These are phyloP conservation scores for Trichoderma reesei DNA, from an alignment of 495 filamentous ascomycete species.

Conservation along the genomic window DNA sequence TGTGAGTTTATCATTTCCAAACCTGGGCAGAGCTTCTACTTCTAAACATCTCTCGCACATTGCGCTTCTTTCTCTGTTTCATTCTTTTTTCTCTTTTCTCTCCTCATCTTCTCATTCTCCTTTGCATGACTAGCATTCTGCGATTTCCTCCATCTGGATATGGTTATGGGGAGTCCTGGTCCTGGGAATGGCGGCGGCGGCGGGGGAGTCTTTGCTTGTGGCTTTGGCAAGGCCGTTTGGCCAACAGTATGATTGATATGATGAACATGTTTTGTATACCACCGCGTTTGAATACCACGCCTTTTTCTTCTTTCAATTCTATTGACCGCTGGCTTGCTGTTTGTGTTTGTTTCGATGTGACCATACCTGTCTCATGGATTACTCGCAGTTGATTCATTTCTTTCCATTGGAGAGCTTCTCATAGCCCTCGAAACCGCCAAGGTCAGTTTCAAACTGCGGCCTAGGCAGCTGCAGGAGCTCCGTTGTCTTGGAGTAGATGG, in stretches of 20 bases:
- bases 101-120: not conserved
- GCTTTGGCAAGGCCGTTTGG: not conserved
- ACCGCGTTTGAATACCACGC: constrained; percentile 7
- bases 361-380: constrained; percentile 15
- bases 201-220: not conserved
- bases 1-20: constrained; percentile 66
- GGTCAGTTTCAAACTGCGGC: constrained; percentile 50
- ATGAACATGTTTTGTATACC: constrained; percentile 2
- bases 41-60: constrained; percentile 16
- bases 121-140: not conserved
- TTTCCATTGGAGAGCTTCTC: constrained; percentile 19
- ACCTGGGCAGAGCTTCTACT: constrained; percentile 36
- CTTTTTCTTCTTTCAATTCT: not conserved
- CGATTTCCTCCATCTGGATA: not conserved
- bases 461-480: constrained; percentile 70
- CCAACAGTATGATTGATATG: constrained; percentile 8
- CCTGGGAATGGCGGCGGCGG: not conserved
- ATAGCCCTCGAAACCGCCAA: constrained; percentile 30
- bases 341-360: not conserved
- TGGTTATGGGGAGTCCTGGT: not conserved
- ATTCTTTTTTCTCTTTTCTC: too few relatives aligned
- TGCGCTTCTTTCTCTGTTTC: not conserved
- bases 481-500: constrained; percentile 63
- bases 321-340: not conserved
- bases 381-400: too few relatives aligned